A percentile compares a stretch with the other conserved stretches of the same genome.
Evolutionary conservation across 345 rosid species (phyloP).

Genomic region (Sonneratia caseolaris): DNA sequence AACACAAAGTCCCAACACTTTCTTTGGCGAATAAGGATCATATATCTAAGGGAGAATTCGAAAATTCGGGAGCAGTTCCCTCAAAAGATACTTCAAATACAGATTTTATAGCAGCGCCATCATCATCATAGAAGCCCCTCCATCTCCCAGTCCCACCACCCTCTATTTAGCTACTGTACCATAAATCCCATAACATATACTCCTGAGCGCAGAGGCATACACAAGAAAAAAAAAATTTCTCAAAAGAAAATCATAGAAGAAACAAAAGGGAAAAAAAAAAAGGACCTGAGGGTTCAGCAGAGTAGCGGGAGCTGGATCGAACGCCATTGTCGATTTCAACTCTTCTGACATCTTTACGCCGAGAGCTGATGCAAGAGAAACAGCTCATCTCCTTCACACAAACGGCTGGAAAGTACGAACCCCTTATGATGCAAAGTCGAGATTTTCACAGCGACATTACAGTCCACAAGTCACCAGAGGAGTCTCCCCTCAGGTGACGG

Average conservation of each 20-base stretch:
- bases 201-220: background rate
- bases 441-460: too few relatives aligned
- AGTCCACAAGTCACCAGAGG: background rate
- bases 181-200: background rate
- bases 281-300: slow-evolving; percentile 44
- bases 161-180: background rate
- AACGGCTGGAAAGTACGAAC: too few relatives aligned
- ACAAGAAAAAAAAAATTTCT: too few relatives aligned
- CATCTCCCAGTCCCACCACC: slow-evolving; percentile 19
- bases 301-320: slow-evolving; percentile 35
- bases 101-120: slow-evolving; percentile 7
- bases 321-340: slow-evolving; percentile 54
- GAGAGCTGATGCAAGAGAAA: slow-evolving; percentile 58
- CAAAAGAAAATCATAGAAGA: background rate
- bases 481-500: background rate
- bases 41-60: background rate
- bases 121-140: slow-evolving; percentile 18
- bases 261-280: too few relatives aligned
- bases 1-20: background rate
- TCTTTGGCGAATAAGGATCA: background rate
- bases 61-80: background rate
- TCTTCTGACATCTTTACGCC: slow-evolving; percentile 38
- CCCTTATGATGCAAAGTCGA: too few relatives aligned
- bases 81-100: background rate
- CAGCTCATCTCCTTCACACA: slow-evolving; percentile 50